Conservation (phyloP, 23 red algal species). For the Chondrus crispus region DNA sequence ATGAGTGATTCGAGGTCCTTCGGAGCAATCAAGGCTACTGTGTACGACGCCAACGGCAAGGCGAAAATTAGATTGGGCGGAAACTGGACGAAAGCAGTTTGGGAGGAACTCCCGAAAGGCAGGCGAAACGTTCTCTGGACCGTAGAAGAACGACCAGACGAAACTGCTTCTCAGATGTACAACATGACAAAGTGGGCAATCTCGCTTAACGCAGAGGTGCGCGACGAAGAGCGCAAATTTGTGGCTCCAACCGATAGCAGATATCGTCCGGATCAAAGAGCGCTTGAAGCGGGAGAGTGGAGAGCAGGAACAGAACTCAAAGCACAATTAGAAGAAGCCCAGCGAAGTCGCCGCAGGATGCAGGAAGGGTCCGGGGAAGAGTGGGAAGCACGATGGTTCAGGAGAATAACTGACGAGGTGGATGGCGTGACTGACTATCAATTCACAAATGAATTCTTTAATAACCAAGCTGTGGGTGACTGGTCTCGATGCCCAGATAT, state of each 20-base stretch:
- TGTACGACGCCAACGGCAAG: slow-evolving; percentile 61
- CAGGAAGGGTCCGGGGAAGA: slow-evolving; percentile 22
- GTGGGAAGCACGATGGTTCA: slow-evolving; percentile 56
- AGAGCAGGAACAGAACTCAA: slow-evolving; percentile 43
- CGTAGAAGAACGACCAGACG: slow-evolving; percentile 20
- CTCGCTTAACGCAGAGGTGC: slow-evolving; percentile 47
- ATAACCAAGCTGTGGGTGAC: slow-evolving; percentile 43
- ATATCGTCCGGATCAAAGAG: slow-evolving; percentile 71
- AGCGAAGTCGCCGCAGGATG: slow-evolving; percentile 30
- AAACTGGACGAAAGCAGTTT: slow-evolving; percentile 58
- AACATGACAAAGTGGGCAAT: slow-evolving; percentile 64
- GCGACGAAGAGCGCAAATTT: slow-evolving; percentile 39
- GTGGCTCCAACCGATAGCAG: slow-evolving; percentile 76
- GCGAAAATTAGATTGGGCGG: slow-evolving; percentile 39
- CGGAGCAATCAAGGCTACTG: slow-evolving; percentile 40
- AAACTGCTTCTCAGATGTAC: slow-evolving; percentile 28
- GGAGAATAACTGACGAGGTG: slow-evolving; percentile 21
- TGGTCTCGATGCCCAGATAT: slow-evolving; percentile 34
- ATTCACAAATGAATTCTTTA: slow-evolving; percentile 38
- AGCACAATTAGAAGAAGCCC: slow-evolving; percentile 60
- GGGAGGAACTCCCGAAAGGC: slow-evolving; percentile 32
- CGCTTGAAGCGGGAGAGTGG: slow-evolving; percentile 62
- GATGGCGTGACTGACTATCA: slow-evolving; percentile 22
- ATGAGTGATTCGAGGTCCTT: slow-evolving; percentile 53
- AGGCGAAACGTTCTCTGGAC: slow-evolving; percentile 49